These are phyloP conservation scores for Dipteronia sinensis DNA, from an alignment of 345 rosid genomes.

Conservation along the genomic window DNA sequence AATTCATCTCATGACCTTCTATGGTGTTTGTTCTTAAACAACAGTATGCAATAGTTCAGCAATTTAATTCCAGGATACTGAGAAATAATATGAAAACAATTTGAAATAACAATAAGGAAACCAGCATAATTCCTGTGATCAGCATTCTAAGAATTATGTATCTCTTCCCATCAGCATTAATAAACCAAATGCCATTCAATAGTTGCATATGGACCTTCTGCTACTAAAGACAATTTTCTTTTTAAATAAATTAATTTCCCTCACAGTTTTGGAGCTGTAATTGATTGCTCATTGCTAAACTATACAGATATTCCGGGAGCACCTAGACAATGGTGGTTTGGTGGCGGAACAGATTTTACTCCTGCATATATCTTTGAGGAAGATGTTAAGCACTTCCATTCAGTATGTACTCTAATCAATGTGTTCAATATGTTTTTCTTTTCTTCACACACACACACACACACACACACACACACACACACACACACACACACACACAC, in stretches of 20 bases:
- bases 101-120: background rate
- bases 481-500: background rate
- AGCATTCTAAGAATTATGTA: background rate
- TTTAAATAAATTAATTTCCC: background rate
- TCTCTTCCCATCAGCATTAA: background rate
- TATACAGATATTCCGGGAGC: constrained; percentile 87
- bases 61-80: background rate
- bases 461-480: background rate
- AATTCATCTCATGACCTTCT: too few species aligned
- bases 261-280: background rate
- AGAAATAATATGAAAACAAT: background rate
- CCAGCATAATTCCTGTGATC: background rate
- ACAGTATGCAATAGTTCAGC: too few species aligned
- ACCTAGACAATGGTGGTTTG: constrained; percentile 99
- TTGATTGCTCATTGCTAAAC: background rate
- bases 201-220: background rate
- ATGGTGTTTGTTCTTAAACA: background rate
- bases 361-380: constrained; percentile 97
- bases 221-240: background rate
- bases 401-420: constrained; percentile 42
- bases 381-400: constrained; percentile 94
- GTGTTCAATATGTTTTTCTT: background rate
- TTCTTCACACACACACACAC: background rate
- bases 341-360: constrained; percentile 99
- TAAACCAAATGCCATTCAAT: background rate